Evolutionary conservation across 495 filamentous ascomycete species (phyloP).

Genomic region (Penicillium verhagenii): DNA sequence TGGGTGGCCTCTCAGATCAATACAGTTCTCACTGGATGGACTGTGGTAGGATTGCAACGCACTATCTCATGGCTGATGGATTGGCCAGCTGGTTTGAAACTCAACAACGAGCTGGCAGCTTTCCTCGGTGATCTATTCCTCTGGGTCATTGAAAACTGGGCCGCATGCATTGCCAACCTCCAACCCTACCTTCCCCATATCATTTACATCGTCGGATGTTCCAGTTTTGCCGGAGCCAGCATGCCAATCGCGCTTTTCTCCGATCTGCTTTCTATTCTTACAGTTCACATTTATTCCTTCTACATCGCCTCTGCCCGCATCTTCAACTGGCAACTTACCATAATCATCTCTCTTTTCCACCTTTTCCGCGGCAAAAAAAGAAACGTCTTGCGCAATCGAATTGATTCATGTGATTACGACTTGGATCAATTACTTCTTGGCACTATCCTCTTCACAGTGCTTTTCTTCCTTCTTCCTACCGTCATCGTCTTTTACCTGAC

Average conservation of each 20-base stretch:
- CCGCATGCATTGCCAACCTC: slow-evolving; percentile 74
- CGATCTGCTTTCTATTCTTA: slow-evolving; percentile 87
- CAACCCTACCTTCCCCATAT: slow-evolving; percentile 78
- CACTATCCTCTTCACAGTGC: slow-evolving; percentile 92
- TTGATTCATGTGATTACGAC: slow-evolving; percentile 98
- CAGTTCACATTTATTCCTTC: slow-evolving; percentile 95
- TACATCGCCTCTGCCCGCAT: slow-evolving; percentile 96
- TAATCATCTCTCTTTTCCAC: slow-evolving; percentile 95
- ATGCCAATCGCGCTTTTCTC: slow-evolving; percentile 98
- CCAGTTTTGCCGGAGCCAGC: slow-evolving; percentile 90
- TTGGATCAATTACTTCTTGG: slow-evolving; percentile 95
- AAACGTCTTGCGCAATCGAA: slow-evolving; percentile 94
- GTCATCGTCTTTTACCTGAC: slow-evolving; percentile 96
- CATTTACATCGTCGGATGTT: slow-evolving; percentile 91
- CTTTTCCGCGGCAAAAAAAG: slow-evolving; percentile 97
- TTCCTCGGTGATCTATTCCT: slow-evolving; percentile 94
- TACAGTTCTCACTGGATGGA: slow-evolving; percentile 73
- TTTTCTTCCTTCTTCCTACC: slow-evolving; percentile 94
- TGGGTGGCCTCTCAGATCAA: slow-evolving; percentile 85
- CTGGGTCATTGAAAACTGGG: slow-evolving; percentile 99
- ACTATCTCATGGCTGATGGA: slow-evolving; percentile 97
- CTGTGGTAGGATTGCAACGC: slow-evolving; percentile 81
- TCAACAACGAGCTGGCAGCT: slow-evolving; percentile 90
- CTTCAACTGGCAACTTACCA: slow-evolving; percentile 97
- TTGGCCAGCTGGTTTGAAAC: slow-evolving; percentile 95